Base-by-base conservation (phyloP, 805 yeast species). In the Candida stauntonica region DNA sequence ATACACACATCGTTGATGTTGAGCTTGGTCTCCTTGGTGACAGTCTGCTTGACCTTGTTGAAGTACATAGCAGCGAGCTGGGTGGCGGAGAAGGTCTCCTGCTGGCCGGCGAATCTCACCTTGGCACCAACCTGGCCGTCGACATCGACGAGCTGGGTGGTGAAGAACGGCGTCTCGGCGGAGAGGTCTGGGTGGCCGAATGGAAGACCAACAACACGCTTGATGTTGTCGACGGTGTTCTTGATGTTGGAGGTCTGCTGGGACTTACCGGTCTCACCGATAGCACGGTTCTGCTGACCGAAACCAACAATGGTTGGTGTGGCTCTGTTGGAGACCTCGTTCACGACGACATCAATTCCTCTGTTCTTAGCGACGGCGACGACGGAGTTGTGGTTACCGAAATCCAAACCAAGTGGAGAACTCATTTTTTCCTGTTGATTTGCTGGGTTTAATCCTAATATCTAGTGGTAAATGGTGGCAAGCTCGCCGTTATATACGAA, bases 311-410 rank as follows among this genome's bases (percentile, higher is more conserved):
- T 64, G 23, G 85, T 65, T 50, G 99, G 99, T 24, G 99, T 93
- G 52, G 94, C 67, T 68, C 99, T 84, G 82, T 93, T 93, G 41
- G 98, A 89, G 34, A 93, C 98, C 70, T 93, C 99, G 64, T 93
- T 93, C 70, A 93, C 98, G 58, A 93, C 86, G 58, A 93, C 82
- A 67, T 93, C 99, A 62, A 93, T 93, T 62, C 98, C 98, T 73
- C 98, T 82, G 79, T 91, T 93, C 66, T 91, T 84, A 48, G 99
- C 99, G 62, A 95, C 83, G 30, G 95, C 98, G 62, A 91, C 77
- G 54, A 91, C 97, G 49, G 96, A 80, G 75, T 77, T 85, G 74
- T 78, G 75, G 72, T 88, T 88, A 71, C 99, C 99, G 63, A 93
- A 83, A 79, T 93, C 99, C 67, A 93, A 81, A 73, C 99, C 99